Evolutionary conservation across 306 rosid genomes (phyloP).

Genomic region (Begonia masoniana): DNA sequence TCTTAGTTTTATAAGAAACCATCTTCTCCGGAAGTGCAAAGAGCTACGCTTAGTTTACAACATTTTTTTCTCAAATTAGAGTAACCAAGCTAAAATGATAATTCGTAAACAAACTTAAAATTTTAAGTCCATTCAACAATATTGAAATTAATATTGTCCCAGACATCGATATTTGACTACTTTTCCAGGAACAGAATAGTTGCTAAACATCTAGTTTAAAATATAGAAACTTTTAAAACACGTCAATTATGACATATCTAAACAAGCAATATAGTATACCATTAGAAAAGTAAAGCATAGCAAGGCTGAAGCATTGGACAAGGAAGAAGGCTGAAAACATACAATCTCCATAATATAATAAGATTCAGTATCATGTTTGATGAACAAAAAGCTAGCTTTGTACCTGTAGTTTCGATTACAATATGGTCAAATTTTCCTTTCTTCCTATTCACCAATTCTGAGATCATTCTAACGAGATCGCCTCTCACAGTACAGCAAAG

Average conservation of each 20-base stretch:
- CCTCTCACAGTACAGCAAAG: conserved; percentile 99
- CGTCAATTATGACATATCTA: not conserved
- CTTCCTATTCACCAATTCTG: conserved; percentile 60
- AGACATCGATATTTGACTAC: too few species aligned
- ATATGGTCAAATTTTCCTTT: conserved; percentile 87
- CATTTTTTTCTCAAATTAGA: too few species aligned
- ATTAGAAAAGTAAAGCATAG: not conserved
- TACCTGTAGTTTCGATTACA: conserved; percentile 88
- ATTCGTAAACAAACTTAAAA: too few species aligned
- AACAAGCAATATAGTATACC: not conserved
- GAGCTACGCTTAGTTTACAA: too few species aligned
- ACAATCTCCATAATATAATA: not conserved
- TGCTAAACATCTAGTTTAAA: not conserved
- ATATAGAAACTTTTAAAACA: not conserved
- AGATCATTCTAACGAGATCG: conserved; percentile 87
- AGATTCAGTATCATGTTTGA: not conserved
- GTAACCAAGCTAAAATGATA: too few species aligned
- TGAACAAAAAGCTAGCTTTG: not conserved
- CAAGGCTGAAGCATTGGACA: not conserved
- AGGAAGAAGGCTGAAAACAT: too few species aligned
- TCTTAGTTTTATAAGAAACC: too few species aligned
- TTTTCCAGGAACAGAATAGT: not conserved
- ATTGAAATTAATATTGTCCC: too few species aligned
- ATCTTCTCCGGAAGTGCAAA: too few species aligned
- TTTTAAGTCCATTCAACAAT: too few species aligned